These are phyloP conservation scores for Eleusine coracana DNA, from an alignment of 176 grass and related monocot genomes.

Conservation along the genomic window DNA sequence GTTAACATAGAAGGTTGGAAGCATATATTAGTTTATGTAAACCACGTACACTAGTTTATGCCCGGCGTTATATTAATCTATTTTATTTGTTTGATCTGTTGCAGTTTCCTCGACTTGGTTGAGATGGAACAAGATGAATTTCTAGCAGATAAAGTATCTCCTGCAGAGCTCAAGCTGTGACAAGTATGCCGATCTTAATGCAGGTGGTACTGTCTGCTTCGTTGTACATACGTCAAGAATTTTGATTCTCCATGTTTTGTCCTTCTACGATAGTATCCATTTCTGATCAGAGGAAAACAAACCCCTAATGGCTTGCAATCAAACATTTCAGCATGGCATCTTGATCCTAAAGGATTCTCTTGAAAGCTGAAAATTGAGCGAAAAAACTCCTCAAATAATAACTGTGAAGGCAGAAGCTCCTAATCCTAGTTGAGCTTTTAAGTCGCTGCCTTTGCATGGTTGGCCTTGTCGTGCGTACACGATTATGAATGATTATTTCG, in stretches of 20 bases:
- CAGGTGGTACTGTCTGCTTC: conserved; percentile 28
- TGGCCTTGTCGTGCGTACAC: conserved; percentile 7
- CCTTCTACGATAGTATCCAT: neutral
- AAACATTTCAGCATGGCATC: conserved; percentile 26
- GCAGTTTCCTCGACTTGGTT: neutral
- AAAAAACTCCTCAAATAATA: neutral
- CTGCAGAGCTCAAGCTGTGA: conserved; percentile 3
- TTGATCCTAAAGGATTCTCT: neutral
- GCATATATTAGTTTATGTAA: neutral
- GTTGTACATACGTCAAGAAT: conserved; percentile 16
- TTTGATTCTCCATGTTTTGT: conserved; percentile 11
- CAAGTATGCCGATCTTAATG: conserved; percentile 7
- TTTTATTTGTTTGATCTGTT: conserved; percentile 10
- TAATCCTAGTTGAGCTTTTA: neutral
- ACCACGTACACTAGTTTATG: conserved; percentile 12
- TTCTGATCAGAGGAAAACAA: neutral
- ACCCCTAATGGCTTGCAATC: no score
- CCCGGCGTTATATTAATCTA: neutral
- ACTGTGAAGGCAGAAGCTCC: neutral
- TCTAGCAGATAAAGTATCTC: conserved; percentile 8
- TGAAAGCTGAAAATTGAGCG: neutral
- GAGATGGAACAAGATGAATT: neutral
- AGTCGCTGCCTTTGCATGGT: neutral
- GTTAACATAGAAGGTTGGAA: conserved; percentile 17
- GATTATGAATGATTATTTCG: conserved; percentile 21